Evolutionary conservation across 2,329 filamentous ascomycete genomes (phyloP).

Genomic region (Cryphonectria carpinicola): DNA sequence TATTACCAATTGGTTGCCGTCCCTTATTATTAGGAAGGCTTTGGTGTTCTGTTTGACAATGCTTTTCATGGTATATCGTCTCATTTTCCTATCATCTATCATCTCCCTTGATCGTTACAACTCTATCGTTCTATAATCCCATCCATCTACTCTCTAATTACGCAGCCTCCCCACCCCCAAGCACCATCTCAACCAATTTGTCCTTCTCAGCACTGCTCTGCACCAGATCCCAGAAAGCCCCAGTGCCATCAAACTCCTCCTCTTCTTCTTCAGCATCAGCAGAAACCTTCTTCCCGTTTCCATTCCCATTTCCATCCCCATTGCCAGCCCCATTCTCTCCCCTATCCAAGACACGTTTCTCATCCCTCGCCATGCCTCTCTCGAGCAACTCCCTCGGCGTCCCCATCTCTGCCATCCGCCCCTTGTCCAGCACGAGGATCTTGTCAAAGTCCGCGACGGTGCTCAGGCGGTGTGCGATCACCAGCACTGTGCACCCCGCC

Average conservation of each 20-base stretch:
- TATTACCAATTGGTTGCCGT: too few species aligned
- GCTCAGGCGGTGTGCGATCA: slow-evolving; percentile 44
- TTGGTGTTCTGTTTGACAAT: neutral
- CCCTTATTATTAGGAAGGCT: too few species aligned
- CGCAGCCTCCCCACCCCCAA: slow-evolving; percentile 30
- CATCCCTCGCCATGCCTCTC: slow-evolving; percentile 39
- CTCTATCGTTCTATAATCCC: neutral
- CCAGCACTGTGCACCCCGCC: slow-evolving; percentile 57
- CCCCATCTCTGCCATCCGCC: slow-evolving; percentile 49
- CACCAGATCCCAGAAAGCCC: slow-evolving; percentile 37
- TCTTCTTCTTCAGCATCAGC: slow-evolving; percentile 13
- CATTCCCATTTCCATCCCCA: slow-evolving; percentile 19
- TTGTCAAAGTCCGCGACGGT: slow-evolving; percentile 57
- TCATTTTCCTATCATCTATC: neutral
- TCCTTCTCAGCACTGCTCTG: slow-evolving; percentile 38
- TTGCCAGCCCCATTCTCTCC: neutral
- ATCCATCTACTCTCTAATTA: neutral
- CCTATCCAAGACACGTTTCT: slow-evolving; percentile 12
- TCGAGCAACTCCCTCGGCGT: slow-evolving; percentile 45
- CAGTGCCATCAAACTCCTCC: slow-evolving; percentile 31
- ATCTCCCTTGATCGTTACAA: too few species aligned
- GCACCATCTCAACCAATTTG: slow-evolving; percentile 36
- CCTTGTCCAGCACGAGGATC: slow-evolving; percentile 53
- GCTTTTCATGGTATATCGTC: neutral
- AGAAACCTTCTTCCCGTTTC: slow-evolving; percentile 16